Percentiles rank a stretch among this genome's conserved stretches.
Conservation (phyloP, 2,329 filamentous ascomycete species). For the Colletotrichum tropicale region DNA sequence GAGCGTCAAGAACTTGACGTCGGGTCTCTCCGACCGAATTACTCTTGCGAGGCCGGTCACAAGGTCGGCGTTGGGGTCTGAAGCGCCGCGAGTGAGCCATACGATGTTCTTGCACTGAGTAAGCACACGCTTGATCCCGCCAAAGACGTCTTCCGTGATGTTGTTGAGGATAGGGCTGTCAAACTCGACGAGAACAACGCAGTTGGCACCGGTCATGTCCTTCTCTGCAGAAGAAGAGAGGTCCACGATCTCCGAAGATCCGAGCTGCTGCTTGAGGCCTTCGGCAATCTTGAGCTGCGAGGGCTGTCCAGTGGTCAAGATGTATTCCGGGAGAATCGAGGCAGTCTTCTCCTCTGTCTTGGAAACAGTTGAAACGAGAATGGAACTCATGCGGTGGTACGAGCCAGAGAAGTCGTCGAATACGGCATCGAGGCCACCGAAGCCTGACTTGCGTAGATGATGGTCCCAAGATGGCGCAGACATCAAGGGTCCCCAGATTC, state of each 20-base stretch:
- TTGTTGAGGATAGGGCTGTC: slow-evolving; percentile 21
- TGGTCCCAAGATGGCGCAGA: slow-evolving; percentile 24
- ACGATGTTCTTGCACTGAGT: slow-evolving; percentile 17
- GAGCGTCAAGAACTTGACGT: slow-evolving; percentile 22
- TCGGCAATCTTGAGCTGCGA: background rate
- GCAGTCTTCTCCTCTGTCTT: background rate
- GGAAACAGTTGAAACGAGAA: slow-evolving; percentile 26
- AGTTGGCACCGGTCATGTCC: slow-evolving; percentile 17
- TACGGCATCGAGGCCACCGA: slow-evolving; percentile 26
- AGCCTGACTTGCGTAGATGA: slow-evolving; percentile 21
- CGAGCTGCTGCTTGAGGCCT: background rate
- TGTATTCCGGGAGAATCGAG: background rate
- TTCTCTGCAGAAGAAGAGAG: background rate
- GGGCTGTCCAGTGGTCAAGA: background rate
- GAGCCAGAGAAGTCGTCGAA: slow-evolving; percentile 26
- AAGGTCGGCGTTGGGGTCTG: slow-evolving; percentile 23
- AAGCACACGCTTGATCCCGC: slow-evolving; percentile 23
- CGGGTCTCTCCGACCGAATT: slow-evolving; percentile 21
- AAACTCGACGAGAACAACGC: slow-evolving; percentile 26
- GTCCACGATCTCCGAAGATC: background rate
- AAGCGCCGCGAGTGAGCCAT: slow-evolving; percentile 7
- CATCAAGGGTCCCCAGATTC: slow-evolving; percentile 27
- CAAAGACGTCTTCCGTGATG: slow-evolving; percentile 21
- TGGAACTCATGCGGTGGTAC: slow-evolving; percentile 13
- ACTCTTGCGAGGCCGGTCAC: slow-evolving; percentile 26